phyloP scores from a whole-genome alignment of 805 yeast genomes.

The Pichia ethanolica region DNA sequence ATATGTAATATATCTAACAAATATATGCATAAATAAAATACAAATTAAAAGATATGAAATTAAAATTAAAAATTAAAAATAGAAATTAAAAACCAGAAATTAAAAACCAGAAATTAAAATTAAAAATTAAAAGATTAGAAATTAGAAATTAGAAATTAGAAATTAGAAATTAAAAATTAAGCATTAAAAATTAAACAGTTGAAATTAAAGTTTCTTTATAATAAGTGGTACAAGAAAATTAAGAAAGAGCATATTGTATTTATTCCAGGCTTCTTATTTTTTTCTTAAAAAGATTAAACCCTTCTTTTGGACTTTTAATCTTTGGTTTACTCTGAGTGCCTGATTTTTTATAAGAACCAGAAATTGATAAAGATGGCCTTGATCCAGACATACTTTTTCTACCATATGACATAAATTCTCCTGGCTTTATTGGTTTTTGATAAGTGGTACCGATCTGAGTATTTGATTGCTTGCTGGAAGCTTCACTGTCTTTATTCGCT shows the following conservation, averaged over 20 bases:
- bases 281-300: slow-evolving; percentile 22
- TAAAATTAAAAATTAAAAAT: no score
- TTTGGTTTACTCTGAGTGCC: background rate
- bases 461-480: no score
- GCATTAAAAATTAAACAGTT: background rate
- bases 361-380: background rate
- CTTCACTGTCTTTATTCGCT: background rate
- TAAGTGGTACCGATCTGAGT: background rate
- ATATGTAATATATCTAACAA: no score
- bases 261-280: slow-evolving; percentile 13
- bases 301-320: slow-evolving; percentile 7
- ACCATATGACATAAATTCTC: background rate
- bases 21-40: no score
- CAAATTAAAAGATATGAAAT: no score
- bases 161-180: background rate
- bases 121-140: background rate
- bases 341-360: background rate
- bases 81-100: background rate
- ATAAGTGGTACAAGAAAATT: no score
- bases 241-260: background rate
- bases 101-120: background rate
- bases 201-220: background rate
- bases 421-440: background rate
- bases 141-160: background rate
- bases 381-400: background rate